A percentile compares a stretch with the other conserved stretches of the same genome.
phyloP scores from a whole-genome alignment of 768 basidiomycete genomes.

The Leccinum pellstonianum region DNA sequence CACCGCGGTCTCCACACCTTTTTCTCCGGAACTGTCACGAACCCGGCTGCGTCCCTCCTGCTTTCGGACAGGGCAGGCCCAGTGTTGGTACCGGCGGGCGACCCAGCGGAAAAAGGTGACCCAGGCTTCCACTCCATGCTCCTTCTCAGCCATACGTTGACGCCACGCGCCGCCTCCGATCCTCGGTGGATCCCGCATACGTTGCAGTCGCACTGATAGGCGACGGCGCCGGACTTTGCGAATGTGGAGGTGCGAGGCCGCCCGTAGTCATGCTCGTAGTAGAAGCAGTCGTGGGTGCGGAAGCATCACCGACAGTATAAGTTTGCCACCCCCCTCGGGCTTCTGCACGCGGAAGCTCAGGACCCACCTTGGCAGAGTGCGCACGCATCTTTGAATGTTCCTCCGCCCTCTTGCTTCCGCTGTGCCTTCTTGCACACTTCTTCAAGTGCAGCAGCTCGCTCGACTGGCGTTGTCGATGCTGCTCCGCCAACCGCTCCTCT shows the following conservation, averaged over 20 bases:
- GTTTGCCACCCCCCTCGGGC: constrained; percentile 11
- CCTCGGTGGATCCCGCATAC: not conserved
- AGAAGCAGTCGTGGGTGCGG: constrained; percentile 3
- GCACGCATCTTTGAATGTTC: constrained; percentile 41
- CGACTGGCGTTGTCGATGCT: constrained; percentile 46
- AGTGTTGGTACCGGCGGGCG: too few species aligned
- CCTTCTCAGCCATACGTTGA: constrained; percentile 33
- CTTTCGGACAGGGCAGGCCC: too few species aligned
- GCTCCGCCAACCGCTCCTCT: not conserved
- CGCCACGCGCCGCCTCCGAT: constrained; percentile 53
- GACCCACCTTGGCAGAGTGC: constrained; percentile 23
- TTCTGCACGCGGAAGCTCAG: constrained; percentile 20
- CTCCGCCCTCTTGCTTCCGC: constrained; percentile 68
- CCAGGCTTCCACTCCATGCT: not conserved
- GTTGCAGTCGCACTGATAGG: not conserved
- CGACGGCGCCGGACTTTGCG: constrained; percentile 54
- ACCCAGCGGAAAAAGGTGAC: constrained; percentile 3
- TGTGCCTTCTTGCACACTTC: constrained; percentile 57
- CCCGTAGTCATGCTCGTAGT: not conserved
- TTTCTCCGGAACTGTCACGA: too few species aligned
- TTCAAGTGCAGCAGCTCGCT: constrained; percentile 52
- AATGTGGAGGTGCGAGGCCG: constrained; percentile 39
- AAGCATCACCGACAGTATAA: constrained; percentile 13
- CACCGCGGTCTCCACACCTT: too few species aligned
- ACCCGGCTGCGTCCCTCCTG: too few species aligned